Evolutionary conservation across 768 basidiomycete genomes (phyloP), one percentile per base, ranked within the genome.

Genomic region (Tylopilus vinaceipallidus): DNA sequence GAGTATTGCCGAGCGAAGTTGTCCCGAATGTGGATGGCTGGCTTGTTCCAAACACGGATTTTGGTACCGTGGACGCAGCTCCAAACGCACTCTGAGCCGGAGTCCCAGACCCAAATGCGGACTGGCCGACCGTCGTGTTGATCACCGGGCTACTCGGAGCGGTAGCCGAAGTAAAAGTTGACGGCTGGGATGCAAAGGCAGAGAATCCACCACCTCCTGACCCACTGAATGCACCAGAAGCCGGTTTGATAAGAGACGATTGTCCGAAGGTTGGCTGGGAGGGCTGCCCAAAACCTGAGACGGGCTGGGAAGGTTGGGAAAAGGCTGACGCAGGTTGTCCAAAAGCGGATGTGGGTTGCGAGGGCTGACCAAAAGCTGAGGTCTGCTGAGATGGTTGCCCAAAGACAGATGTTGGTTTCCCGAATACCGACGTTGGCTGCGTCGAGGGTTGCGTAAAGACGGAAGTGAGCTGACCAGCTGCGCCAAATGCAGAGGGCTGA

Each of bases 151-250:
- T 37, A n/a, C 16, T 49, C 16, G 59, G 24, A 41, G 50, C 19
- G 2, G 51, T 24, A 22, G 47, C 49, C 1, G 64, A 49, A 10
- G 56, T 67, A 56, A 83, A 81, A 17, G 74, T 60, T 16, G 79
- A 63, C 0, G 76, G 71, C 37, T 75, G 71, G 4, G 71, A 68
- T n/a, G 77, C 69, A 58, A 83, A 83, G 4, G 78, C 74, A 27
- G 78, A 75, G 52, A 80, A 82, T 4, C 70, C 77, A 14, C 76
- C 71, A 2, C 75, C 70, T 14, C 64, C 63, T 37, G 74, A 68
- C 1, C 69, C 67, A 39, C 69, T 66, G 47, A 84, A 84, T 2
- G 78, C 78, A 3, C 80, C 80, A 6, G 75, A 67, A 4, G 75
- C 71, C 5, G 80, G 75, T 52, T 77, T 78, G 49, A 81, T 74